Evolutionary conservation across 495 filamentous ascomycete genomes (phyloP).

Genomic region (Penicillium maclennaniae): DNA sequence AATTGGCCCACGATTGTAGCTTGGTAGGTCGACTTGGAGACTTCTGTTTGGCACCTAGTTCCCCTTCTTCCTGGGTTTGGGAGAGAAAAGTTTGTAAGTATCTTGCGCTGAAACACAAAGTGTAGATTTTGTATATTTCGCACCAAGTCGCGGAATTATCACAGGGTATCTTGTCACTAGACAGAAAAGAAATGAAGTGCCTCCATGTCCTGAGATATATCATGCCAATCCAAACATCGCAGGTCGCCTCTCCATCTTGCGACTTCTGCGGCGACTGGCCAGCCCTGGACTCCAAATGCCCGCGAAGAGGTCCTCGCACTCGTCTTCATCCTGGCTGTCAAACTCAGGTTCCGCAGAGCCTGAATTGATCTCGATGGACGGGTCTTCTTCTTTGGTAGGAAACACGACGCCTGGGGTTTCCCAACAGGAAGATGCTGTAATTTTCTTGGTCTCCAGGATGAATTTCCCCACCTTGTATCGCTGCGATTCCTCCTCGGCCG

Average conservation of each 20-base stretch:
- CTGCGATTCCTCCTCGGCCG: constrained; percentile 75
- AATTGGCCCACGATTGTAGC: too few species aligned
- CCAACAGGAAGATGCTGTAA: constrained; percentile 63
- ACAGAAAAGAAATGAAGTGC: not conserved
- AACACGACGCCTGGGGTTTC: constrained; percentile 43
- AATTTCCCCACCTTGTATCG: constrained; percentile 94
- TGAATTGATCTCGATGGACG: constrained; percentile 9
- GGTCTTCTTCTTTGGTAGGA: not conserved
- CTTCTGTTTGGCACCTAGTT: too few species aligned
- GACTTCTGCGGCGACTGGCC: constrained; percentile 61
- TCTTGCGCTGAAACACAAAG: not conserved
- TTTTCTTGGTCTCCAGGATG: constrained; percentile 82
- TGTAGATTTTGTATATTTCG: not conserved
- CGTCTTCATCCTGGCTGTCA: constrained; percentile 88
- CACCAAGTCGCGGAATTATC: not conserved
- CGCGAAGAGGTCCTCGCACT: constrained; percentile 89
- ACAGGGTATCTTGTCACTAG: not conserved
- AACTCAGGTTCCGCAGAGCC: constrained; percentile 56
- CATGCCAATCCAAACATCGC: constrained; percentile 28
- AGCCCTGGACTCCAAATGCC: constrained; percentile 76
- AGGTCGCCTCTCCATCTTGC: constrained; percentile 36
- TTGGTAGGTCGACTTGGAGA: too few species aligned
- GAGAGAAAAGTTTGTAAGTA: too few species aligned
- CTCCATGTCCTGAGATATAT: not conserved
- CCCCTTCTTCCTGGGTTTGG: too few species aligned